These are phyloP conservation scores for Blastomyces parvus DNA, from an alignment of 2,329 filamentous ascomycete species.

Conservation along the genomic window DNA sequence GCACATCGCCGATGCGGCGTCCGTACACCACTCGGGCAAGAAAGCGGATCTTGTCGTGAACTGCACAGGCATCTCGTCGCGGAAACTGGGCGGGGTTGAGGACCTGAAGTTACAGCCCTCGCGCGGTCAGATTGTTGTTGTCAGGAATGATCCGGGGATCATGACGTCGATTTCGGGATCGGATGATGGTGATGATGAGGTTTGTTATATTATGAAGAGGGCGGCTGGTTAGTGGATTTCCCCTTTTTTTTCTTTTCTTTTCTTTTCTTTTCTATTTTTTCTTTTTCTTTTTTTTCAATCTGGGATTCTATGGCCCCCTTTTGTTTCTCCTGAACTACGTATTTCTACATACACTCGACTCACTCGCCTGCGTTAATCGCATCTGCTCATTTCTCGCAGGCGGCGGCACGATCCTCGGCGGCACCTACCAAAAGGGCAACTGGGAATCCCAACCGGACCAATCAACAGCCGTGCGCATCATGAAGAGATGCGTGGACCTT, in stretches of 20 bases:
- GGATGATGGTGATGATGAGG: conserved; percentile 63
- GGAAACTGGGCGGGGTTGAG: conserved; percentile 68
- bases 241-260: neutral
- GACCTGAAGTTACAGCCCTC: conserved; percentile 65
- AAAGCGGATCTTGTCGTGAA: conserved; percentile 66
- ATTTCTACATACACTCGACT: neutral
- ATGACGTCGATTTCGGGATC: conserved; percentile 65
- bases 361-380: neutral
- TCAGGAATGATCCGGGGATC: conserved; percentile 63
- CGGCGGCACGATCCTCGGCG: conserved; percentile 82
- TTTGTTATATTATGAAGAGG: conserved; percentile 72
- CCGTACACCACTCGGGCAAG: conserved; percentile 48
- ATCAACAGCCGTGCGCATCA: conserved; percentile 70
- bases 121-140: conserved; percentile 74
- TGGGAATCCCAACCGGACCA: conserved; percentile 74
- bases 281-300: neutral
- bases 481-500: conserved; percentile 51
- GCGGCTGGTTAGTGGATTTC: conserved; percentile 38
- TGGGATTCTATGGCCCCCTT: neutral
- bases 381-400: conserved; percentile 27
- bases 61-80: conserved; percentile 69
- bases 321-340: neutral
- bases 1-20: conserved; percentile 64
- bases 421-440: conserved; percentile 67
- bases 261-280: neutral